Evolutionary conservation across 176 grass and related monocot species (phyloP).

Genomic region (Microstegium vimineum): DNA sequence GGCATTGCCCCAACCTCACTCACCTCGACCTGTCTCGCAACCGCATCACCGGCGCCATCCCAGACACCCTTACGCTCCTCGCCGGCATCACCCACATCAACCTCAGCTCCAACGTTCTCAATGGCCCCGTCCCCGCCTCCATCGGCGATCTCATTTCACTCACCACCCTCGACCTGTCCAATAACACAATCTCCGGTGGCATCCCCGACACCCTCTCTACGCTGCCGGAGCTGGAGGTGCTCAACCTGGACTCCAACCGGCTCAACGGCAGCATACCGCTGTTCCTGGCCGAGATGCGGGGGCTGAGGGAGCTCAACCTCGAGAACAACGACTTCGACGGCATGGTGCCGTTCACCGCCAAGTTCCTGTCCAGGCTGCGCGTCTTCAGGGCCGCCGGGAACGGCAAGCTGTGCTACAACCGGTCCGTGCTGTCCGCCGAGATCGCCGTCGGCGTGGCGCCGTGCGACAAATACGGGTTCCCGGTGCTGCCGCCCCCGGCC

Average conservation of each 20-base stretch:
- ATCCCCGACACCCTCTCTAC: slow-evolving; percentile 71
- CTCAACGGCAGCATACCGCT: slow-evolving; percentile 81
- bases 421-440: slow-evolving; percentile 60
- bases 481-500: slow-evolving; percentile 55
- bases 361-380: slow-evolving; percentile 56
- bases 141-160: slow-evolving; percentile 78
- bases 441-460: slow-evolving; percentile 70
- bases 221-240: slow-evolving; percentile 66
- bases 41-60: slow-evolving; percentile 62
- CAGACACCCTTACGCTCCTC: slow-evolving; percentile 64
- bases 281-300: slow-evolving; percentile 57
- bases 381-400: slow-evolving; percentile 78
- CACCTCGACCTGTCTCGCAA: slow-evolving; percentile 85
- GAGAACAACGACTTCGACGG: slow-evolving; percentile 94
- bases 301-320: slow-evolving; percentile 62
- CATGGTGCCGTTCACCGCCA: slow-evolving; percentile 66
- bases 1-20: slow-evolving; percentile 77
- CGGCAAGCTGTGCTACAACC: slow-evolving; percentile 87
- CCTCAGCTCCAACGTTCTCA: slow-evolving; percentile 79
- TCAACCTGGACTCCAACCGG: slow-evolving; percentile 78
- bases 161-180: slow-evolving; percentile 52
- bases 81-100: slow-evolving; percentile 58
- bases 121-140: slow-evolving; percentile 57
- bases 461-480: slow-evolving; percentile 83
- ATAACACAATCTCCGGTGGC: slow-evolving; percentile 63